Conservation (phyloP, 495 filamentous ascomycete species). For the Cenococcum geophilum region DNA sequence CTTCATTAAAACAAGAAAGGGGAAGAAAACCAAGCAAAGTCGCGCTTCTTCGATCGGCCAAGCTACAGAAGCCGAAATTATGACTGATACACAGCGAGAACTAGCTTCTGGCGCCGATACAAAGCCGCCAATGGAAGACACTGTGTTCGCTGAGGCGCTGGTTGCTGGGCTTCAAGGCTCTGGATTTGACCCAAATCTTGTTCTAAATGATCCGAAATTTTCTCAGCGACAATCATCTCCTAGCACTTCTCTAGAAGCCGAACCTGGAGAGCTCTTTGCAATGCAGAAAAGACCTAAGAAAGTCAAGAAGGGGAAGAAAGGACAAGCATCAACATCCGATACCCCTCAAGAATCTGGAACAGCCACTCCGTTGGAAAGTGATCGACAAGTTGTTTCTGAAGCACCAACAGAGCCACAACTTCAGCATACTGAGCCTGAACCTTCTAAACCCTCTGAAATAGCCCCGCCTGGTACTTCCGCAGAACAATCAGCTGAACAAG, state of each 20-base stretch:
- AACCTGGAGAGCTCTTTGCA: conserved; percentile 34
- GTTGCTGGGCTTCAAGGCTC: conserved; percentile 27
- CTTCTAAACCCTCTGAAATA: not conserved
- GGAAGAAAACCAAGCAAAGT: conserved; percentile 17
- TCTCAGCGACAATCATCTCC: conserved; percentile 29
- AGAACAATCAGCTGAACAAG: not conserved
- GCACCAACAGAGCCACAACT: not conserved
- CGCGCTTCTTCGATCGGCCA: conserved; percentile 12
- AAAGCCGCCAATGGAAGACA: conserved; percentile 3
- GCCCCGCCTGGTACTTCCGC: not conserved
- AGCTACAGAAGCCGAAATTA: not conserved
- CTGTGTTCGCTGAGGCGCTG: conserved; percentile 26
- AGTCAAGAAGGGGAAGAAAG: conserved; percentile 28
- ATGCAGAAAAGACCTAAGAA: conserved; percentile 29
- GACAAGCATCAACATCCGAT: conserved; percentile 10
- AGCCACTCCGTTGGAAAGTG: not conserved
- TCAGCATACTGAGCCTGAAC: not conserved
- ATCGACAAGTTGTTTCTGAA: not conserved
- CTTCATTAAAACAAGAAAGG: conserved; percentile 11
- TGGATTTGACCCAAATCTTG: conserved; percentile 35
- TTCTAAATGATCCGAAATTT: conserved; percentile 35
- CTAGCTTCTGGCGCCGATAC: not conserved
- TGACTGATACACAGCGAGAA: not conserved
- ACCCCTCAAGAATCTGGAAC: conserved; percentile 13
- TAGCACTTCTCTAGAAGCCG: conserved; percentile 31